Conservation (phyloP, 2,329 filamentous ascomycete species). For the Pseudohalonectria lignicola region DNA sequence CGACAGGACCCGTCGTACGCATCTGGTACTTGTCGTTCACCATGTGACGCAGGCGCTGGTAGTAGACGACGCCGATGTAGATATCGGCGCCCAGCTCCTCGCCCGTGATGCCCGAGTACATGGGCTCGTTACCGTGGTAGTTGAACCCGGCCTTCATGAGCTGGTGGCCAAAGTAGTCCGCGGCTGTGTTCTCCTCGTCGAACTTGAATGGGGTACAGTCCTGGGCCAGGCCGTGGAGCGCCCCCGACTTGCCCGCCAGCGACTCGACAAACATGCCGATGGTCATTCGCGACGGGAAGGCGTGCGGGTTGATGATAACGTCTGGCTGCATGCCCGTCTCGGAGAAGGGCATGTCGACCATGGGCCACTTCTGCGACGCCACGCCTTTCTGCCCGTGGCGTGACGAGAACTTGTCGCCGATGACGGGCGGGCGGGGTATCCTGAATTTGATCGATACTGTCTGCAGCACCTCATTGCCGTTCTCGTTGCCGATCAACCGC, state of each 20-base stretch:
- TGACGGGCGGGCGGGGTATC: conserved; percentile 78
- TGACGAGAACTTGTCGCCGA: conserved; percentile 98
- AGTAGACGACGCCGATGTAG: conserved; percentile 94
- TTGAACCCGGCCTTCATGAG: conserved; percentile 93
- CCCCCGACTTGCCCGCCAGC: conserved; percentile 86
- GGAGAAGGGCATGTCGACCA: conserved; percentile 87
- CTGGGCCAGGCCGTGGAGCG: conserved; percentile 89
- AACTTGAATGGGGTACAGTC: conserved; percentile 95
- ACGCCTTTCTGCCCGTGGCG: conserved; percentile 98
- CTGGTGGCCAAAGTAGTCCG: conserved; percentile 92
- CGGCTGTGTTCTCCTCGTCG: conserved; percentile 82
- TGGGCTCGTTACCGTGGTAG: conserved; percentile 95
- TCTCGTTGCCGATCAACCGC: conserved; percentile 77
- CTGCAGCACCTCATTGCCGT: conserved; percentile 72
- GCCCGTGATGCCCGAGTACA: conserved; percentile 96
- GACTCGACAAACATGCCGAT: conserved; percentile 99
- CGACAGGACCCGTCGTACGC: conserved; percentile 86
- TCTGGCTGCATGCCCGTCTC: conserved; percentile 96
- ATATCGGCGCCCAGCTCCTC: conserved; percentile 91
- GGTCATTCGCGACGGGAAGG: conserved; percentile 98
- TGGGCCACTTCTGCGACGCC: conserved; percentile 89
- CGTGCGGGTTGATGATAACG: conserved; percentile 98
- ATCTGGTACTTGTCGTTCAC: conserved; percentile 99
- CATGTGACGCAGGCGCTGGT: conserved; percentile 97
- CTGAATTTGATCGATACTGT: conserved; percentile 88